Evolutionary conservation across 2,329 filamentous ascomycete species (phyloP), one percentile per base, ranked within the genome.

Genomic region (Aspergillus glaucus): DNA sequence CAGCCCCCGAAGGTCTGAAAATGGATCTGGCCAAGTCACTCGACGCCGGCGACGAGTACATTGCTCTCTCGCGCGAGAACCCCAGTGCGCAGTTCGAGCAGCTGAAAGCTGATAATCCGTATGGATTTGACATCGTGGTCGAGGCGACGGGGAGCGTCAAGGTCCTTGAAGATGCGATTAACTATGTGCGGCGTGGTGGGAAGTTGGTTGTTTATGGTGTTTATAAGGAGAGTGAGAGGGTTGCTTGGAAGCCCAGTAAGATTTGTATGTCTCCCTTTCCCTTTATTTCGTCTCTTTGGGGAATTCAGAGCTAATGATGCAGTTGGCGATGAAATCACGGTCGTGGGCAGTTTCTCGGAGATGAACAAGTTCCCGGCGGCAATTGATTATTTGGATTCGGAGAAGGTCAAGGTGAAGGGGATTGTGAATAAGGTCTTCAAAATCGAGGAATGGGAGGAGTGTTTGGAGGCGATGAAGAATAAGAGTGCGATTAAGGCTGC

Each of bases 401-500:
- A 67, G 42, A 70, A 71, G 58, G 63, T 73, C 40, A 68, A 66
- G 53, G 68, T 86, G 45, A 72, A 77, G 46, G 84, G 85, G 3
- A 86, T 88, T 47, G 84, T 87, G 55, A 86, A 87, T 71, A 87
- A 86, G 74, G 79, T 76, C 5, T 88, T 83, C 72, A 83, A 78
- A 69, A 73, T 88, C n/a, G 84, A 88, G 62, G 77, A 88, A 63
- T 88, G 83, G 78, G 80, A 74, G 42, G 81, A 86, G 64, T 85
- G 83, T 52, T 71, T 88, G 55, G 80, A 87, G 65, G 78, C 80
- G 49, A 87, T 88, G 75, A 80, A 77, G 61, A 83, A 86, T 70
- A 87, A 87, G 75, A 79, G 73, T 46, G 84, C 84, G 50, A 86
- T 88, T 64, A 88, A 88, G 75, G 84, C 84, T 46, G 83, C 82